phyloP scores from a whole-genome alignment of 2,329 filamentous ascomycete species.

The Fusarium sp. region DNA sequence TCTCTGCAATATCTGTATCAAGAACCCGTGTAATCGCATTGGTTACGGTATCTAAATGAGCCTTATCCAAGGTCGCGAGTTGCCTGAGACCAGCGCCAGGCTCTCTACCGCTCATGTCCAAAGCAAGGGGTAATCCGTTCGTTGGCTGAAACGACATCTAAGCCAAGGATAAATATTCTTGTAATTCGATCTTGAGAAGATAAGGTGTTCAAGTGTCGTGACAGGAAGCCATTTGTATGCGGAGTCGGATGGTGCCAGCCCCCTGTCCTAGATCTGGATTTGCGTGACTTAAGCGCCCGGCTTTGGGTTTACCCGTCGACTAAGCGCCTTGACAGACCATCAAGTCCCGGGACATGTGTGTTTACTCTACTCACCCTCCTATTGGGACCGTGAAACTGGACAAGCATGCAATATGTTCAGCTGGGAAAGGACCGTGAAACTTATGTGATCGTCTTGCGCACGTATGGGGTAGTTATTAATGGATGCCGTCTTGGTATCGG shows the following conservation, averaged over 20 bases:
- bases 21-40: slow-evolving; percentile 24
- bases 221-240: too few species aligned
- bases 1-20: slow-evolving; percentile 12
- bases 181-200: accelerated
- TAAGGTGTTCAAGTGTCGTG: neutral
- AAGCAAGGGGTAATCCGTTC: accelerated
- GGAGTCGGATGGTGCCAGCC: neutral
- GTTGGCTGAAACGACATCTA: neutral
- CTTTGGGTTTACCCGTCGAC: neutral
- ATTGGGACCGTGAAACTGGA: too few species aligned
- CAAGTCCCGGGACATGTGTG: too few species aligned
- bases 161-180: neutral
- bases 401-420: neutral
- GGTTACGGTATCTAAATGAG: neutral
- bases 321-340: neutral
- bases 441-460: accelerated
- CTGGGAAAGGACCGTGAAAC: accelerated
- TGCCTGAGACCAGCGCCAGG: neutral
- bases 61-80: neutral
- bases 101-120: neutral
- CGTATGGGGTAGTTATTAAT: neutral
- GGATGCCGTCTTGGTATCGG: accelerated
- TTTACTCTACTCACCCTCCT: too few species aligned
- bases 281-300: neutral
- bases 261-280: neutral